Percentiles rank a stretch among this genome's conserved stretches.
These are phyloP conservation scores for Sporothrix variecibatus DNA, from an alignment of 2,329 filamentous ascomycete species.

Conservation along the genomic window DNA sequence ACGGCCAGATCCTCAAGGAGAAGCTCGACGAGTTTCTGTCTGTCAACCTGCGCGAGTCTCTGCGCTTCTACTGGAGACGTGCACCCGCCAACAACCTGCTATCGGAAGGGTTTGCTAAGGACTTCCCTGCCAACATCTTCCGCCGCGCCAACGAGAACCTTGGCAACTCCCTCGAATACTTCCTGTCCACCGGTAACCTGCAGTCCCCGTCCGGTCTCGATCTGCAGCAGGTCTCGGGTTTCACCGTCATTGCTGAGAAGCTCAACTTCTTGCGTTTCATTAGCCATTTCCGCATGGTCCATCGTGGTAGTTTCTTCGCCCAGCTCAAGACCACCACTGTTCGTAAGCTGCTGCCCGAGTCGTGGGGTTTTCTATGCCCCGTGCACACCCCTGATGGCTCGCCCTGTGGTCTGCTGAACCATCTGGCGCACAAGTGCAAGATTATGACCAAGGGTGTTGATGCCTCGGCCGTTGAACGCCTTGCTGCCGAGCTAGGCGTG, in stretches of 20 bases:
- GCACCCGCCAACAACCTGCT: slow-evolving; percentile 70
- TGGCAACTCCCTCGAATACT: slow-evolving; percentile 86
- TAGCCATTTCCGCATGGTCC: slow-evolving; percentile 97
- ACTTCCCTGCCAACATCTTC: slow-evolving; percentile 78
- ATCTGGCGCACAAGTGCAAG: slow-evolving; percentile 91
- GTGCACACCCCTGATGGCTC: slow-evolving; percentile 96
- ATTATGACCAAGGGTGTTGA: slow-evolving; percentile 77
- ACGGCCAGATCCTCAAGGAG: slow-evolving; percentile 95
- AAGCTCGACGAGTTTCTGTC: slow-evolving; percentile 84
- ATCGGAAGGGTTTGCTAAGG: slow-evolving; percentile 73
- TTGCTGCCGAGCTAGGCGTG: slow-evolving; percentile 79
- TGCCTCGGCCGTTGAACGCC: slow-evolving; percentile 69
- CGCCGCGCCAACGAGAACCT: slow-evolving; percentile 84
- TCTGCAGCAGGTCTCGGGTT: slow-evolving; percentile 90
- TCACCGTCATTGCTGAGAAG: slow-evolving; percentile 96
- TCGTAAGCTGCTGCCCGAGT: slow-evolving; percentile 90
- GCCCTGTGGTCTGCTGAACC: slow-evolving; percentile 92
- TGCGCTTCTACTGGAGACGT: slow-evolving; percentile 60
- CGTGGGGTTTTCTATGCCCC: slow-evolving; percentile 96
- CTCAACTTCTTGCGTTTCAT: slow-evolving; percentile 99
- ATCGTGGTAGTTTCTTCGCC: slow-evolving; percentile 98
- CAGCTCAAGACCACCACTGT: slow-evolving; percentile 97
- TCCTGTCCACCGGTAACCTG: slow-evolving; percentile 92
- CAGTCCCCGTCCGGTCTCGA: slow-evolving; percentile 89
- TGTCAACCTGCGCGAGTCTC: slow-evolving; percentile 50